Evolutionary conservation across 1,139 yeast genomes (phyloP), one percentile per base, ranked within the genome.

Genomic region (Hansenula lynferdii): DNA sequence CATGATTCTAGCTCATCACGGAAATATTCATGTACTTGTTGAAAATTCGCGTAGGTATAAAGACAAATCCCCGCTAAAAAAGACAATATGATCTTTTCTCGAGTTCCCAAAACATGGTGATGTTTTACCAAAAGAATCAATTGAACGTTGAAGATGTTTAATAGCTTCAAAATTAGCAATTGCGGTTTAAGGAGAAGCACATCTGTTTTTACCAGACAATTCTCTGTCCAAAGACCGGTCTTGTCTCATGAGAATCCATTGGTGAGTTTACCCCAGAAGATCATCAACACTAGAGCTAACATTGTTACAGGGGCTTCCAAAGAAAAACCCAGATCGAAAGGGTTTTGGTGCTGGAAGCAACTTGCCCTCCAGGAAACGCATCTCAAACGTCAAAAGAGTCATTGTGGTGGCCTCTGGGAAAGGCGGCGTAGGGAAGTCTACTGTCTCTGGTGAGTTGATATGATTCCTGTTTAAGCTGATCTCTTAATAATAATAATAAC

Each of bases 391-490:
- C 2, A 62, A 68, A 11, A 77, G 72, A 37, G 72, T 85, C 4
- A 49, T 86, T 0, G 66, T 85, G 0, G 92, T 86, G 0, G 75
- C 94, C 0, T 84, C 95, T 0, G 92, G 85, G 0, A 83, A 83
- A 54, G 92, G 92, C 0, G 92, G 92, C 0, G 92, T 83, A 33
- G 89, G 77, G 36, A 77, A 70, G 61, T 70, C 76, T 3, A 72
- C 77, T 0, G 70, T 72, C 5, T 50, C 52, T 10, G 44, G 44
- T 41, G 28, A 11, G 42, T 41, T 6, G 3, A 17, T n/a, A 12
- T 7, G 9, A 18, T 16, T 8, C 6, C 4, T 15, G 25, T 23
- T 5, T 10, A 23, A 6, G 8, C 11, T 6, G 11, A 6, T 12
- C 8, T 14, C 8, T 15, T 8, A 17, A 22, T n/a, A 23, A 4